A percentile compares a stretch with the other conserved stretches of the same genome.
phyloP scores from a whole-genome alignment of 2,329 filamentous ascomycete genomes.

The Myriosclerotinia scirpicola region DNA sequence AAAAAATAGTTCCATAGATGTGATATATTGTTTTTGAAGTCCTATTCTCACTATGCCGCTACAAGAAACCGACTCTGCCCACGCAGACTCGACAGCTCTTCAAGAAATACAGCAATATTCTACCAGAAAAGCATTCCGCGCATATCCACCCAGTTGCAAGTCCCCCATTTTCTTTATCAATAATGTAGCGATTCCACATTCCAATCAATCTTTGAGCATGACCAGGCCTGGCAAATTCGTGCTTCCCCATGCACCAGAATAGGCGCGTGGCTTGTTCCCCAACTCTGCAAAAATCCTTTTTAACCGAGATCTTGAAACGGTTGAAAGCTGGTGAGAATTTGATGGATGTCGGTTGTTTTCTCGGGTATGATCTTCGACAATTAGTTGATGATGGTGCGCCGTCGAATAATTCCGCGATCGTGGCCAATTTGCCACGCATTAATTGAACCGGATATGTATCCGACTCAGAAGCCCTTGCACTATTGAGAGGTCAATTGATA shows the following conservation, averaged over 20 bases:
- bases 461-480: slow-evolving; percentile 34
- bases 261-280: slow-evolving; percentile 31
- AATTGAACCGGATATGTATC: slow-evolving; percentile 38
- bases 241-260: slow-evolving; percentile 30
- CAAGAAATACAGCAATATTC: slow-evolving; percentile 8
- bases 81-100: slow-evolving; percentile 5
- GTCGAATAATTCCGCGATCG: slow-evolving; percentile 41
- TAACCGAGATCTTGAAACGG: slow-evolving; percentile 28
- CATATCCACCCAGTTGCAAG: slow-evolving; percentile 12
- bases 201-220: slow-evolving; percentile 20
- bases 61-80: neutral
- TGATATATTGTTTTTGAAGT: neutral
- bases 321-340: slow-evolving; percentile 26
- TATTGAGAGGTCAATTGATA: slow-evolving; percentile 44
- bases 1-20: slow-evolving; percentile 4
- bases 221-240: slow-evolving; percentile 28
- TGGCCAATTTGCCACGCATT: slow-evolving; percentile 39
- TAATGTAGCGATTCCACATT: neutral
- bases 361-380: slow-evolving; percentile 43
- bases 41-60: neutral
- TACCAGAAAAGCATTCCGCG: neutral
- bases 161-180: neutral
- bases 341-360: too few relatives aligned
- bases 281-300: slow-evolving; percentile 21
- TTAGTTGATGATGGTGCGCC: slow-evolving; percentile 42